These are phyloP conservation scores for Salvia sclarea DNA, from an alignment of 305 asterid genomes.

Conservation along the genomic window DNA sequence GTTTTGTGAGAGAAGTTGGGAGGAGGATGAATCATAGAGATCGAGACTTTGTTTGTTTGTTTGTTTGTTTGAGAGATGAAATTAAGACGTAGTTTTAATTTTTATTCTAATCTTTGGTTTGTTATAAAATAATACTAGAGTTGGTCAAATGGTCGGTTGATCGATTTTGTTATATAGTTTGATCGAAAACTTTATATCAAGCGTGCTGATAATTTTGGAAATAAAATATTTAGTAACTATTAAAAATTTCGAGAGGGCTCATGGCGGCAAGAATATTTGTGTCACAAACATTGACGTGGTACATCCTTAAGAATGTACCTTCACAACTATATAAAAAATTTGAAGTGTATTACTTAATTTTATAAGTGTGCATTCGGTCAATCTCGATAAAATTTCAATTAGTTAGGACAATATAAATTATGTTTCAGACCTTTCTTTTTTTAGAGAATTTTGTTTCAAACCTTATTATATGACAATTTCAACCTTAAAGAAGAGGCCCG, in stretches of 20 bases:
- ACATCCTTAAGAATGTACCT: neutral
- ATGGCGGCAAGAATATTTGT: constrained; percentile 25
- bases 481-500: neutral
- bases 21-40: neutral
- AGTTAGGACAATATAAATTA: neutral
- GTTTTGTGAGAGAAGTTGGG: constrained; percentile 8
- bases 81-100: neutral
- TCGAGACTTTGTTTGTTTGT: neutral
- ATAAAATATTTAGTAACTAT: neutral
- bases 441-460: neutral
- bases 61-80: neutral
- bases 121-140: constrained; percentile 12
- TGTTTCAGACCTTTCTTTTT: neutral
- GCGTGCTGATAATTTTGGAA: constrained; percentile 33
- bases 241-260: constrained; percentile 15
- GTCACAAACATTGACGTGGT: constrained; percentile 9
- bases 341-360: neutral
- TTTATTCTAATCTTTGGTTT: neutral
- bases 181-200: constrained; percentile 9
- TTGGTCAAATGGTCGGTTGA: constrained; percentile 45
- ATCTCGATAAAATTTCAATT: neutral
- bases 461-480: neutral
- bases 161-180: constrained; percentile 1
- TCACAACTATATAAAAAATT: neutral
- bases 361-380: neutral